These are phyloP conservation scores for Boletus sensibilis DNA, from an alignment of 768 basidiomycete genomes.

Conservation along the genomic window DNA sequence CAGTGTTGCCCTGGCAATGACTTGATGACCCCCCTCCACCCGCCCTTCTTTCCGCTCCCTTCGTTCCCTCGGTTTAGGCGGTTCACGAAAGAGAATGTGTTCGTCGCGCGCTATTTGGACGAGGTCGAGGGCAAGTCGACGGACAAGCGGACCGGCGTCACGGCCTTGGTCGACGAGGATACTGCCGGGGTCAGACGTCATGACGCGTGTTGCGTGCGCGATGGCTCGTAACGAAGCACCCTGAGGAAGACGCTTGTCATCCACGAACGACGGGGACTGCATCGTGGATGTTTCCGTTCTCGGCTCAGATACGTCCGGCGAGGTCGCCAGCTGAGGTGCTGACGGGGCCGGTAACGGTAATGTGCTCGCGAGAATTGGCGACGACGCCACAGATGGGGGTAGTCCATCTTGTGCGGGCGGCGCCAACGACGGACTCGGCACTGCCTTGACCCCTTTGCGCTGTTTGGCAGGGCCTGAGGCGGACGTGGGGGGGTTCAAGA, in stretches of 20 bases:
- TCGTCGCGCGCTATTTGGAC: constrained; percentile 68
- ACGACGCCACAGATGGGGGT: constrained; percentile 14
- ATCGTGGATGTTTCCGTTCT: constrained; percentile 29
- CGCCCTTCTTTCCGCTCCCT: constrained; percentile 35
- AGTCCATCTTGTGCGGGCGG: constrained; percentile 13
- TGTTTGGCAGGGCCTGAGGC: constrained; percentile 27
- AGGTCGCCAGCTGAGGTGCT: constrained; percentile 31
- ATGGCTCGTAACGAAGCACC: constrained; percentile 74
- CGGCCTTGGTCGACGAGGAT: constrained; percentile 69
- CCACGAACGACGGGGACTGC: constrained; percentile 25
- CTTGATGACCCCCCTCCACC: constrained; percentile 28
- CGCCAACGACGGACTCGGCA: constrained; percentile 25
- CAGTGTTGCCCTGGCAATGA: constrained; percentile 43
- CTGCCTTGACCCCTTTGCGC: constrained; percentile 18
- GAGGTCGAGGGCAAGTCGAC: constrained; percentile 62
- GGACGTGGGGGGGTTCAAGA: constrained; percentile 50
- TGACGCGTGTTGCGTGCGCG: constrained; percentile 80
- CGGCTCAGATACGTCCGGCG: constrained; percentile 20
- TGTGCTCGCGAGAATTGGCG: constrained; percentile 17
- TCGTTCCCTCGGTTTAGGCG: constrained; percentile 45
- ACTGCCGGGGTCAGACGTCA: constrained; percentile 75
- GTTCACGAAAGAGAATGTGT: constrained; percentile 43
- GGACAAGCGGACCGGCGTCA: constrained; percentile 61
- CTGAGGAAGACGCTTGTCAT: constrained; percentile 43
- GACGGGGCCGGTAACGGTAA: constrained; percentile 19